Conservation (phyloP, 495 filamentous ascomycete species). For the Melanomma pulvis-pyrius region DNA sequence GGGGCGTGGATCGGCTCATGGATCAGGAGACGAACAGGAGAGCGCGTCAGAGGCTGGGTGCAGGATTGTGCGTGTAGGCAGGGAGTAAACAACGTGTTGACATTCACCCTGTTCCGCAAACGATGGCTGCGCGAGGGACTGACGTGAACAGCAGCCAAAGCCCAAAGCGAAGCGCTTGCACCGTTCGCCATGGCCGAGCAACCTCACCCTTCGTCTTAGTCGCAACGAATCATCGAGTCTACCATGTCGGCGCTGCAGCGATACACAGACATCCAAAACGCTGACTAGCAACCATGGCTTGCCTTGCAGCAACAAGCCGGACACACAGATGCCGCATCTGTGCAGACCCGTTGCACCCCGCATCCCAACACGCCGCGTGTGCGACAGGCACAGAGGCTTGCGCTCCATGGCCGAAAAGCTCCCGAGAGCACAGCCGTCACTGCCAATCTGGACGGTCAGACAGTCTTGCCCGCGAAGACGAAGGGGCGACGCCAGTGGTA, state of each 20-base stretch:
- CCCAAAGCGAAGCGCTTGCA: not conserved
- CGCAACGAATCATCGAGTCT: not conserved
- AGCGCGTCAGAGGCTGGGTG: not conserved
- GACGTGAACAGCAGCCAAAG: not conserved
- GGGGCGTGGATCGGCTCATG: conserved; percentile 7
- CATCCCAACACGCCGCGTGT: conserved; percentile 28
- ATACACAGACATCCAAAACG: not conserved
- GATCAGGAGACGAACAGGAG: not conserved
- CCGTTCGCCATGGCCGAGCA: not conserved
- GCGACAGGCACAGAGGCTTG: not conserved
- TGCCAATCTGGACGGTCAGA: not conserved
- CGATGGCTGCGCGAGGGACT: too few species aligned
- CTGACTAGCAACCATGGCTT: conserved; percentile 21
- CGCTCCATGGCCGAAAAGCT: not conserved
- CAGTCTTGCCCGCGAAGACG: not conserved
- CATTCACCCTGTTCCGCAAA: too few species aligned
- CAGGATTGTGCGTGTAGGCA: not conserved
- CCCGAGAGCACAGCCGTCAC: not conserved
- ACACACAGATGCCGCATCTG: conserved; percentile 7
- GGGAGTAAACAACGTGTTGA: not conserved
- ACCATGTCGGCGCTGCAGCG: not conserved
- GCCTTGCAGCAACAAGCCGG: conserved; percentile 14
- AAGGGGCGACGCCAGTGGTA: conserved; percentile 2
- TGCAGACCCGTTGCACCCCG: conserved; percentile 25
- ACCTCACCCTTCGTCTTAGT: not conserved